phyloP scores from a whole-genome alignment of 78 protist species.

The Pigoraptor vietnamica region DNA sequence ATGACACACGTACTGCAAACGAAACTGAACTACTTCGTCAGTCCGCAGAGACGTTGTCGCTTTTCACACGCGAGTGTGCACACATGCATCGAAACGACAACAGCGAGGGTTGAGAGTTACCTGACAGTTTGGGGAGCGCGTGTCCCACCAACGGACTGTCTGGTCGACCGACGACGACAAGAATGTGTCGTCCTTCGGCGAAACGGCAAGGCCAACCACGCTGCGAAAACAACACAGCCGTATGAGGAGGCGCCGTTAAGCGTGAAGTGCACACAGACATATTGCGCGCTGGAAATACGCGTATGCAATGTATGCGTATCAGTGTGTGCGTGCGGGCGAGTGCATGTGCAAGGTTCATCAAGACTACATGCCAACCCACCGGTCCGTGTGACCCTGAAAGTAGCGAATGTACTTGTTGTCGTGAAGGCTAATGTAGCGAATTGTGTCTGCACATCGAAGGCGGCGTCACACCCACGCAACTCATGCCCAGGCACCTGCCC shows the following conservation, averaged over 20 bases:
- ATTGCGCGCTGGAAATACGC: neutral
- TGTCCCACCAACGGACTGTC: neutral
- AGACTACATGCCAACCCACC: neutral
- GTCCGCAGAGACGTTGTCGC: neutral
- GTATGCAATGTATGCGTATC: neutral
- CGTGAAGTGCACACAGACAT: neutral
- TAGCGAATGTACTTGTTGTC: neutral
- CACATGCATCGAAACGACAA: neutral
- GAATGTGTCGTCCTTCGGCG: neutral
- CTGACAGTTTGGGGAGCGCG: neutral
- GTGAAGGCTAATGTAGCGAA: neutral
- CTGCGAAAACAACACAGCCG: neutral
- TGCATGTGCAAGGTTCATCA: no score
- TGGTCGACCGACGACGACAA: neutral
- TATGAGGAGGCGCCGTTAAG: neutral
- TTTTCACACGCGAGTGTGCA: neutral
- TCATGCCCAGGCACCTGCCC: neutral
- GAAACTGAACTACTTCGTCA: no score
- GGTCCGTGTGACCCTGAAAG: neutral
- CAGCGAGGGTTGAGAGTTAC: neutral
- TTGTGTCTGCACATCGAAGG: neutral
- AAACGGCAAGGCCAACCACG: neutral
- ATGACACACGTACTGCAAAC: neutral
- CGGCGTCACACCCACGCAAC: neutral
- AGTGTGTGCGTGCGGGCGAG: no score